Evolutionary conservation across 2,329 filamentous ascomycete genomes (phyloP), one percentile per base, ranked within the genome.

Genomic region (Sporothrix inflata): DNA sequence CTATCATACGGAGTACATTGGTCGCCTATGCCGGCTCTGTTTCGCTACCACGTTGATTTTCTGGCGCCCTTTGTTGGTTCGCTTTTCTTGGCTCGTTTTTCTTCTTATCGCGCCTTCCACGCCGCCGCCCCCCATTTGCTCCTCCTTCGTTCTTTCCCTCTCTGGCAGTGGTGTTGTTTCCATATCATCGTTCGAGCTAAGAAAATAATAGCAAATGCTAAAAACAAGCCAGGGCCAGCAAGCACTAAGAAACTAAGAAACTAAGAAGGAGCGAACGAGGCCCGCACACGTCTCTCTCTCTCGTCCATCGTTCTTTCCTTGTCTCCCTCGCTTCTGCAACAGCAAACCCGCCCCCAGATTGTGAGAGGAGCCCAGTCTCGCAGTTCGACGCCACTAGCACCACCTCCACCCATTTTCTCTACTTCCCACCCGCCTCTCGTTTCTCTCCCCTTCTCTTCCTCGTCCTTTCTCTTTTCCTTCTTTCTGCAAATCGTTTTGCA

Each of bases 171-270:
- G 38, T 45, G 60, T 24, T 42, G 30, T 42, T 63, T 63, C 11
- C n/a, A 16, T 11, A 16, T 38, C 38, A 42, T 63, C 34, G 57
- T 42, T 63, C n/a, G 34, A 63, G 57, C 57, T 16, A 45, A 65
- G 60, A 45, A 12, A 42, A 21, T 49, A 42, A 45, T n/a, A 61
- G 11, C 34, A 55, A 24, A 11, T 42, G 38, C 57, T 63, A 63
- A 63, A 60, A 63, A 21, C 34, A 40, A 61, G 38, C 57, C 19
- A 60, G 57, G 53, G 24, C 57, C 57, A 63, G 16, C 34, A 24
- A 40, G n/a, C 57, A 61, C 57, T 63, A 63, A 42, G n/a, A 63
- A 21, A 61, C 57, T 63, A 63, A 42, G n/a, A 63, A 21, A 34
- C 30, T 34, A 34, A 45, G 38, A 65, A 65, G 60, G 60, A 65